These are phyloP conservation scores for Colletotrichum sp. DNA, from an alignment of 2,329 filamentous ascomycete species.

Conservation along the genomic window DNA sequence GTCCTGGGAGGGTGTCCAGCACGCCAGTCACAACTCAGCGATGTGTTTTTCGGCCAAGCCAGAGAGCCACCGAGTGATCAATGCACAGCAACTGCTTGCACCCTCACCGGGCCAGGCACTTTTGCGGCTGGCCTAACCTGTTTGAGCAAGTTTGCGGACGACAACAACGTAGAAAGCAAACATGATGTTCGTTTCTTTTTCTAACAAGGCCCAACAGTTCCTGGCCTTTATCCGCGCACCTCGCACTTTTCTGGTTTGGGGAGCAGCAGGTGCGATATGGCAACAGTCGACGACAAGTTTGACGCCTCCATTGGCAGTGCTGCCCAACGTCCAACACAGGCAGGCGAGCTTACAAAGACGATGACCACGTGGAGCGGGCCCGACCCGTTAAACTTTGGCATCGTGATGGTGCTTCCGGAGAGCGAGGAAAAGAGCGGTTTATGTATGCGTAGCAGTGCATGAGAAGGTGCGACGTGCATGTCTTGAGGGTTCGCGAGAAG, in stretches of 20 bases:
- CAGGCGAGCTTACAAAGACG: neutral
- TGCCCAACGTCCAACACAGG: neutral
- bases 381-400: neutral
- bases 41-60: constrained; percentile 11
- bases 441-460: constrained; percentile 17
- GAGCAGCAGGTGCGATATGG: neutral
- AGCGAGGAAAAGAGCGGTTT: constrained; percentile 1
- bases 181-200: constrained; percentile 11
- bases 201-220: neutral
- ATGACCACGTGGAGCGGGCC: neutral
- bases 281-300: neutral
- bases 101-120: neutral
- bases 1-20: neutral
- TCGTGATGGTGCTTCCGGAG: neutral
- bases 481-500: neutral
- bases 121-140: constrained; percentile 11
- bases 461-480: constrained; percentile 2
- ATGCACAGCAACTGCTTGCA: neutral
- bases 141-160: constrained; percentile 7
- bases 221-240: neutral
- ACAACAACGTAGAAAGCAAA: constrained; percentile 11
- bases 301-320: neutral
- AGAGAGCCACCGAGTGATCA: constrained; percentile 10
- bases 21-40: constrained; percentile 9
- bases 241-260: neutral